Conservation (phyloP, 495 filamentous ascomycete genomes). For the Evansstolkia leycettana region DNA sequence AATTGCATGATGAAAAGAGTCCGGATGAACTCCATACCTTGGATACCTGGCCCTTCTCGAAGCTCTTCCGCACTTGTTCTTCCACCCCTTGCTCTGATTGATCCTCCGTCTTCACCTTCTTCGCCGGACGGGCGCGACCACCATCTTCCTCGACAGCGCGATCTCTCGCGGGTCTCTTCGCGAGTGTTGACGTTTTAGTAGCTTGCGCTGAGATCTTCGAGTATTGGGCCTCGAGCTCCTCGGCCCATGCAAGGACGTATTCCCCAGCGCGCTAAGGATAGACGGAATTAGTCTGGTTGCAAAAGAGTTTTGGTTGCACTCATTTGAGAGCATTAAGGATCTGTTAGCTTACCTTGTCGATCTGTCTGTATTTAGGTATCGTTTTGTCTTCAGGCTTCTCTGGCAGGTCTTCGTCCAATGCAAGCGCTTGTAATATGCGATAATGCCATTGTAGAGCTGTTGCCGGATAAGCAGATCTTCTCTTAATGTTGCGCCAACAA, state of each 20-base stretch:
- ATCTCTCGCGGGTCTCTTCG: constrained; percentile 35
- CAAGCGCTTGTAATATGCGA: constrained; percentile 81
- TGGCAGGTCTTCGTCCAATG: constrained; percentile 84
- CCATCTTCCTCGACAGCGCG: constrained; percentile 14
- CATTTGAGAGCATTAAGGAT: no score
- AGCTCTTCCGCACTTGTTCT: constrained; percentile 48
- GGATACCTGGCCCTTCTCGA: constrained; percentile 45
- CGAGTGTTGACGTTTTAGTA: constrained; percentile 20
- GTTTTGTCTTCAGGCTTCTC: constrained; percentile 73
- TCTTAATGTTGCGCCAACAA: background rate
- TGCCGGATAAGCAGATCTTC: constrained; percentile 2
- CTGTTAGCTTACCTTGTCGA: constrained; percentile 61
- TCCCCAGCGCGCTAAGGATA: constrained; percentile 48
- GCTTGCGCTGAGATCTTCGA: constrained; percentile 25
- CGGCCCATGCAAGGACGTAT: constrained; percentile 65
- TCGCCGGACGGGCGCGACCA: constrained; percentile 17
- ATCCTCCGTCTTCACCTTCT: constrained; percentile 39
- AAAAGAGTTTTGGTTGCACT: no score
- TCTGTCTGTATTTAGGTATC: constrained; percentile 67
- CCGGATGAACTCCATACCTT: constrained; percentile 31
- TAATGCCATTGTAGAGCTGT: constrained; percentile 91
- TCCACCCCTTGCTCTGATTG: constrained; percentile 26
- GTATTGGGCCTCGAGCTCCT: constrained; percentile 45
- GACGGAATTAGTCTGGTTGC: background rate
- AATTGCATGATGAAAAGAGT: background rate